phyloP scores from a whole-genome alignment of 176 grass and related monocot species.

The Musa acuminata region DNA sequence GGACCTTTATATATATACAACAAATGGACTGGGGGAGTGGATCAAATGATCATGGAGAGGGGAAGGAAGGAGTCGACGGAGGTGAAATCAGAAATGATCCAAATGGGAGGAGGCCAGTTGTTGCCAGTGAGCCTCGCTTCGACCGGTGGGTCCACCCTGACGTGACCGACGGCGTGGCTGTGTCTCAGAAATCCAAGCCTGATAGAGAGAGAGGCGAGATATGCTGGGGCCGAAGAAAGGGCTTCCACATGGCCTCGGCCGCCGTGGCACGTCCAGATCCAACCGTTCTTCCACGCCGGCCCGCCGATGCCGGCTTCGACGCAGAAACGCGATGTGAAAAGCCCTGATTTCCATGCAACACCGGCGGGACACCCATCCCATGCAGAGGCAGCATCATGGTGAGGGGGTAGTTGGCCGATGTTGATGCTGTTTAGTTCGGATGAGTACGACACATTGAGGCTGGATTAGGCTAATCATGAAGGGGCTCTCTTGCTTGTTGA shows the following conservation, averaged over 20 bases:
- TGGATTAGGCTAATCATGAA: no score
- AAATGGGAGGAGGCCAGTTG: constrained; percentile 1
- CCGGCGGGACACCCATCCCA: no score
- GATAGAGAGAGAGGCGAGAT: background rate
- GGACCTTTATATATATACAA: background rate
- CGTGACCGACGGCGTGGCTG: constrained; percentile 43
- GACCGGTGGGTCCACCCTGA: constrained; percentile 20
- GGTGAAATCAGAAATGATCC: background rate
- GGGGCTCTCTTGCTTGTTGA: no score
- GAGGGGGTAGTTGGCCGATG: no score
- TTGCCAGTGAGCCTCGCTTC: background rate
- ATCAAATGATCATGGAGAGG: background rate
- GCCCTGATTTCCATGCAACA: no score
- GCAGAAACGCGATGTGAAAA: background rate
- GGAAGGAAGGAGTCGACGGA: background rate
- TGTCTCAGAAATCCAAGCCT: constrained; percentile 12
- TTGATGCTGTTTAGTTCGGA: no score
- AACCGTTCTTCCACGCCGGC: background rate
- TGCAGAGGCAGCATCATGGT: no score
- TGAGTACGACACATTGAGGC: no score
- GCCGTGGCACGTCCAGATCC: background rate
- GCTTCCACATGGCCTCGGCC: background rate
- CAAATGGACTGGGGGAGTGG: background rate
- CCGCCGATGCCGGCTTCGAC: background rate
- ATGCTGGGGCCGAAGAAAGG: background rate